Conservation (phyloP, 1,284 basidiomycete genomes). For the Xanthoconium separans region DNA sequence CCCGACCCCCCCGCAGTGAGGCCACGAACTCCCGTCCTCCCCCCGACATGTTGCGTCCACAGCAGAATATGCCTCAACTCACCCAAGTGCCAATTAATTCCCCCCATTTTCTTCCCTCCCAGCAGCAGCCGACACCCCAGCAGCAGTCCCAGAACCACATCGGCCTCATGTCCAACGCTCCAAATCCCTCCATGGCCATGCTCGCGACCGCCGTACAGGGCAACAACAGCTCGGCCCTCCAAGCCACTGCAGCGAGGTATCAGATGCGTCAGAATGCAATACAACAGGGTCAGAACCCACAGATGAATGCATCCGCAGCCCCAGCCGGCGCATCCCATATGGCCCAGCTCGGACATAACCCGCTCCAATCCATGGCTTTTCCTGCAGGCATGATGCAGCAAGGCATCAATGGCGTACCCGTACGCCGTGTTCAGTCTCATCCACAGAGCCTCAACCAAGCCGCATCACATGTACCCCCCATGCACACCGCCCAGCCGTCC, state of each 20-base stretch:
- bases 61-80: slow-evolving; percentile 42
- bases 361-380: slow-evolving; percentile 41
- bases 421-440: slow-evolving; percentile 55
- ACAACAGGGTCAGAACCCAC: slow-evolving; percentile 38
- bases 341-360: slow-evolving; percentile 37
- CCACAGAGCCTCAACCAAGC: slow-evolving; percentile 41
- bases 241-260: slow-evolving; percentile 23
- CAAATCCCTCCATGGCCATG: slow-evolving; percentile 28
- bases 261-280: slow-evolving; percentile 30
- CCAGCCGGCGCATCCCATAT: slow-evolving; percentile 38
- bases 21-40: slow-evolving; percentile 40
- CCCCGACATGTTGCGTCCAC: slow-evolving; percentile 44
- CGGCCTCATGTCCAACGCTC: slow-evolving; percentile 30
- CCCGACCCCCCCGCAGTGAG: slow-evolving; percentile 3
- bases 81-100: slow-evolving; percentile 40
- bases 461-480: slow-evolving; percentile 35
- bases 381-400: slow-evolving; percentile 39
- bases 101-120: slow-evolving; percentile 39
- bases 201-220: slow-evolving; percentile 27
- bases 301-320: slow-evolving; percentile 37
- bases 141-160: slow-evolving; percentile 32
- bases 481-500: slow-evolving; percentile 37
- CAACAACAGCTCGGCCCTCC: slow-evolving; percentile 15
- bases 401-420: slow-evolving; percentile 30
- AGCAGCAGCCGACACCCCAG: slow-evolving; percentile 34